phyloP scores from a whole-genome alignment of 306 rosid species.

The Ormosia semicastrata region DNA sequence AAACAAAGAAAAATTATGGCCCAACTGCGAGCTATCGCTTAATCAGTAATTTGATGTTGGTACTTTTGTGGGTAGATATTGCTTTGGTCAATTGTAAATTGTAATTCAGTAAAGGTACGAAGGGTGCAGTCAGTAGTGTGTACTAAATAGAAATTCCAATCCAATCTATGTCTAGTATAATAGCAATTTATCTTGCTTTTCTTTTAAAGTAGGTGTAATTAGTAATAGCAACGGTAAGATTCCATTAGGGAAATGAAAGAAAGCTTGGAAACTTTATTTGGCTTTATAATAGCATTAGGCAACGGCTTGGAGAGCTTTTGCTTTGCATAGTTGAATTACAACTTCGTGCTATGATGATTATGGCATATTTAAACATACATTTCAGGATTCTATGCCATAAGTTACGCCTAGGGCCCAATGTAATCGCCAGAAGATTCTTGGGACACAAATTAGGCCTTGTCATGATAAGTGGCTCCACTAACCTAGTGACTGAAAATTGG shows the following conservation, averaged over 20 bases:
- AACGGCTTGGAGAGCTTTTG: conserved; percentile 36
- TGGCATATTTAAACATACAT: conserved; percentile 23
- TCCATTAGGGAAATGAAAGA: conserved; percentile 7
- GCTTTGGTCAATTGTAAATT: neutral
- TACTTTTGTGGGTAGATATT: neutral
- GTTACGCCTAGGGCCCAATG: conserved; percentile 27
- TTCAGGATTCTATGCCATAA: conserved; percentile 31
- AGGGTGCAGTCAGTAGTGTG: neutral
- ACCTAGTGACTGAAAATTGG: neutral
- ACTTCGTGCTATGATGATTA: neutral
- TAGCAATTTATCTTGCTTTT: neutral
- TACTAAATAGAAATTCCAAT: neutral
- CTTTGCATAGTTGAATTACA: conserved; percentile 19
- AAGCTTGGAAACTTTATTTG: conserved; percentile 22
- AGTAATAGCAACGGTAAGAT: conserved; percentile 39
- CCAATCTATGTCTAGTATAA: neutral
- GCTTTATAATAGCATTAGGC: conserved; percentile 21
- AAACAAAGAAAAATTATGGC: too few relatives aligned
- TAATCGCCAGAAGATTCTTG: neutral
- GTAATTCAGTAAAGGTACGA: neutral
- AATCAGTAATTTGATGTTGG: neutral
- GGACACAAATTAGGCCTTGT: conserved; percentile 1
- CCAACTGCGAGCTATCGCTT: neutral
- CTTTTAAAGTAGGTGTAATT: conserved; percentile 6
- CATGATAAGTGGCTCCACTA: conserved; percentile 31